Percentiles rank a stretch among this genome's conserved stretches.
These are phyloP conservation scores for Barnettozyma californica DNA, from an alignment of 805 yeast species.

Conservation along the genomic window DNA sequence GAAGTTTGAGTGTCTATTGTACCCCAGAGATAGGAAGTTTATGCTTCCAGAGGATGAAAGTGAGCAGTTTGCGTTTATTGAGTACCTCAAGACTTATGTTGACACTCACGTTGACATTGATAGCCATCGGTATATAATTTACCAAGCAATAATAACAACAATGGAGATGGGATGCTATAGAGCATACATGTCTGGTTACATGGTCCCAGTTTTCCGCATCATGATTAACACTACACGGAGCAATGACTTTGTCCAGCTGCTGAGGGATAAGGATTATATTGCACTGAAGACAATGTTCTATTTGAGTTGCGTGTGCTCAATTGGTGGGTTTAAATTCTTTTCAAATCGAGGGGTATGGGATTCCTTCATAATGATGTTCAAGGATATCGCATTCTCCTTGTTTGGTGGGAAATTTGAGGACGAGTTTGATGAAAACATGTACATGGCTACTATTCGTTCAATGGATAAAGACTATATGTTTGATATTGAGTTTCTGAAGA, in stretches of 20 bases:
- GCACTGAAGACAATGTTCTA: slow-evolving; percentile 21
- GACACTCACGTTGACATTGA: background rate
- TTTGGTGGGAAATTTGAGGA: slow-evolving; percentile 17
- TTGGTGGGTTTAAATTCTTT: slow-evolving; percentile 19
- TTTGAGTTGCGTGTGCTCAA: slow-evolving; percentile 17
- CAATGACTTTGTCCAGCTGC: slow-evolving; percentile 7
- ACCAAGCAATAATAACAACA: slow-evolving; percentile 10
- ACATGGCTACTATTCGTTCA: background rate
- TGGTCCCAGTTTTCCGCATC: slow-evolving; percentile 16
- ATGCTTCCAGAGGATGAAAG: slow-evolving; percentile 6
- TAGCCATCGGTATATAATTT: slow-evolving; percentile 5
- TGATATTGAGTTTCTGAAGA: background rate
- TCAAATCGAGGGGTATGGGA: slow-evolving; percentile 18
- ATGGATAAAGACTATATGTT: background rate
- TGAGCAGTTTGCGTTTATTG: slow-evolving; percentile 14
- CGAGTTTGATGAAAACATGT: slow-evolving; percentile 13
- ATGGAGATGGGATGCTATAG: slow-evolving; percentile 18
- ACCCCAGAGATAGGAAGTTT: slow-evolving; percentile 10
- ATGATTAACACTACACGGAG: slow-evolving; percentile 9
- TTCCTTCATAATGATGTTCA: slow-evolving; percentile 14
- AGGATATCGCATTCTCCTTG: background rate
- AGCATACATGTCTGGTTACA: slow-evolving; percentile 16
- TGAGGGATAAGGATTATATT: slow-evolving; percentile 15
- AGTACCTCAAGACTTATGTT: slow-evolving; percentile 13
- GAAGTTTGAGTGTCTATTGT: slow-evolving; percentile 11